Base-by-base conservation (phyloP, 495 filamentous ascomycete species). In the Penicillium soppii region DNA sequence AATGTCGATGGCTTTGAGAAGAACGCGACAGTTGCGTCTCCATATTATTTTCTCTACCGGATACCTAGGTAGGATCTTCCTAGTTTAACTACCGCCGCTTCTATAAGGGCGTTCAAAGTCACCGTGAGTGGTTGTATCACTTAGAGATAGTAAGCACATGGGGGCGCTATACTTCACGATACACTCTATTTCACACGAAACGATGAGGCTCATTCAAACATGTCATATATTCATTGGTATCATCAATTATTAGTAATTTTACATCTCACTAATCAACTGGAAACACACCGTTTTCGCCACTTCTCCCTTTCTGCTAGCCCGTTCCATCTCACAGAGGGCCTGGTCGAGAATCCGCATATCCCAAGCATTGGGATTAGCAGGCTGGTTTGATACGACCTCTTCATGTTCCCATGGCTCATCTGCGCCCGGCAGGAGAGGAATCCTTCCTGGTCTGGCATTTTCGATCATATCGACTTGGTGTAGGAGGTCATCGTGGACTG, bases 261-360 rank as follows among this genome's bases (percentile, higher is more conserved):
- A 64, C 58, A 61, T 61, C 10, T 61, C 62, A 13, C 46, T 44
- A 23, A 62, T 62, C 32, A 59, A 52, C 35, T 57, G 55, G 33
- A 59, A 62, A 49, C 58, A 65, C 15, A 62, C 58, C 15, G 25
- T 36, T 4, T 56, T 53, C 2, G 62, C 62, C 9, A 62, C 37
- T 16, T 65, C 44, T 0, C 62, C 45, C 22, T 54, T 59, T 29
- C 43, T 54, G 9, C 44, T 62, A 1, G 53, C 47, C 12, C 40
- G 50, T 32, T 62, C 58, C 19, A 65, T 41, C 37, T 65, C 58
- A 21, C 8, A 47, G 0, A 62, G 43, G 16, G 62, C 56, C 17
- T 54, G 43, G 10, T 62, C 52, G 25, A 65, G 56, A 10, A 56
- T 36, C 25, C 41, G 41, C 40, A 59, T 57, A 43, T 65, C 49